phyloP scores from a whole-genome alignment of 805 yeast genomes.

The Schizosaccharomyces japonicus region DNA sequence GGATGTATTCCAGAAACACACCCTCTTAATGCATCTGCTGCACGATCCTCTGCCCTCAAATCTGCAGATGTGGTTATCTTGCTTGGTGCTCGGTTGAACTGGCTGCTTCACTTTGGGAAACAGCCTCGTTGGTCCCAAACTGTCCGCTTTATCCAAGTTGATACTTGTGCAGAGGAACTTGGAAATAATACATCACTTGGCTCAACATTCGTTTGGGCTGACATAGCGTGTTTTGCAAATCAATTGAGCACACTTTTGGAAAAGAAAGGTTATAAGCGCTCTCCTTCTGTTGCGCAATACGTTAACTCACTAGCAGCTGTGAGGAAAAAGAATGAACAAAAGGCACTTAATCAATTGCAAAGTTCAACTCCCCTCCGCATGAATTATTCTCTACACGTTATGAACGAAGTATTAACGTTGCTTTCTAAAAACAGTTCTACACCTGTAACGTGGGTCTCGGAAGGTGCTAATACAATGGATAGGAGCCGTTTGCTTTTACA shows the following conservation, averaged over 20 bases:
- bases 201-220: background rate
- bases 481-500: conserved; percentile 39
- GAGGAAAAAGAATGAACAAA: background rate
- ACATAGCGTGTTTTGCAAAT: background rate
- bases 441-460: conserved; percentile 27
- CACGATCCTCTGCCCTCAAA: conserved; percentile 35
- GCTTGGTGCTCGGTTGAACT: conserved; percentile 44
- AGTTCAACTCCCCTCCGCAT: background rate
- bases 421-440: conserved; percentile 15
- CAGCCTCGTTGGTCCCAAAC: conserved; percentile 16
- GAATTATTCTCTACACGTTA: background rate
- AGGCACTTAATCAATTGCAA: background rate
- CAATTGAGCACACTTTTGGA: background rate
- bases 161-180: background rate
- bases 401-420: background rate
- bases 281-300: background rate
- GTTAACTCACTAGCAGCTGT: background rate
- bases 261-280: background rate
- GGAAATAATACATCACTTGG: background rate
- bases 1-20: conserved; percentile 34
- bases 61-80: conserved; percentile 35
- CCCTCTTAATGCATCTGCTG: conserved; percentile 31
- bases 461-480: conserved; percentile 67
- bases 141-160: background rate
- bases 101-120: conserved; percentile 50